Percentiles rank a stretch among this genome's conserved stretches.
phyloP scores from a whole-genome alignment of 73 alveolate species.

The Paramecium caudatum region DNA sequence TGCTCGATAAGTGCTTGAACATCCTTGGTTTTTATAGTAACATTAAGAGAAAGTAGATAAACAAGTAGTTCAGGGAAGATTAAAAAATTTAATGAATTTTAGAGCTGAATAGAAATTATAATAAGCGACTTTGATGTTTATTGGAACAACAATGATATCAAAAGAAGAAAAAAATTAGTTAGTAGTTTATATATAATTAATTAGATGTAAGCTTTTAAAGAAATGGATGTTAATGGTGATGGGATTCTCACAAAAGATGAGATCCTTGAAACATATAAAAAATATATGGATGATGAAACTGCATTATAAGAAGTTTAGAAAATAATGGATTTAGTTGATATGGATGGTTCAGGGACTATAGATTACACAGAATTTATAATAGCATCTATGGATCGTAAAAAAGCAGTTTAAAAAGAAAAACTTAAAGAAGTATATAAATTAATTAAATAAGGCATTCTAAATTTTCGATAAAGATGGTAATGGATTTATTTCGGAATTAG shows the following conservation, averaged over 20 bases:
- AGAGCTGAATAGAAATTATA: slow-evolving; percentile 74
- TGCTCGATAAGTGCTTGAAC: slow-evolving; percentile 72
- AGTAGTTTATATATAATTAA: slow-evolving; percentile 40
- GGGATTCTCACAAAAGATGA: slow-evolving; percentile 84
- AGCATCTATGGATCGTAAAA: slow-evolving; percentile 80
- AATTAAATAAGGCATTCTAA: slow-evolving; percentile 55
- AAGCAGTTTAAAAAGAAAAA: slow-evolving; percentile 78
- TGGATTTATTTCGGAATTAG: slow-evolving; percentile 77
- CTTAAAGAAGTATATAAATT: slow-evolving; percentile 43
- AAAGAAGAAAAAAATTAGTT: slow-evolving; percentile 74
- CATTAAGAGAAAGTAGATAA: slow-evolving; percentile 69
- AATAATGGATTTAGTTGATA: slow-evolving; percentile 81
- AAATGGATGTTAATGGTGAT: slow-evolving; percentile 83
- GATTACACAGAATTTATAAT: slow-evolving; percentile 83
- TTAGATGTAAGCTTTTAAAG: slow-evolving; percentile 68
- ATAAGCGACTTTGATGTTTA: slow-evolving; percentile 72
- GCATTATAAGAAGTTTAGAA: slow-evolving; percentile 80
- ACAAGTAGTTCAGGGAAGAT: slow-evolving; percentile 43
- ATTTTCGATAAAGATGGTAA: slow-evolving; percentile 78
- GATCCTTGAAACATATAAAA: slow-evolving; percentile 80
- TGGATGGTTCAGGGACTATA: slow-evolving; percentile 84
- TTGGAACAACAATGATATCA: slow-evolving; percentile 68
- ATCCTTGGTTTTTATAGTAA: slow-evolving; percentile 53
- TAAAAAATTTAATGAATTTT: slow-evolving; percentile 66
- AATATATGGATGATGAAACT: slow-evolving; percentile 79